A percentile compares a stretch with the other conserved stretches of the same genome.
phyloP scores from a whole-genome alignment of 2,329 filamentous ascomycete genomes.

The Nakataea oryzae region DNA sequence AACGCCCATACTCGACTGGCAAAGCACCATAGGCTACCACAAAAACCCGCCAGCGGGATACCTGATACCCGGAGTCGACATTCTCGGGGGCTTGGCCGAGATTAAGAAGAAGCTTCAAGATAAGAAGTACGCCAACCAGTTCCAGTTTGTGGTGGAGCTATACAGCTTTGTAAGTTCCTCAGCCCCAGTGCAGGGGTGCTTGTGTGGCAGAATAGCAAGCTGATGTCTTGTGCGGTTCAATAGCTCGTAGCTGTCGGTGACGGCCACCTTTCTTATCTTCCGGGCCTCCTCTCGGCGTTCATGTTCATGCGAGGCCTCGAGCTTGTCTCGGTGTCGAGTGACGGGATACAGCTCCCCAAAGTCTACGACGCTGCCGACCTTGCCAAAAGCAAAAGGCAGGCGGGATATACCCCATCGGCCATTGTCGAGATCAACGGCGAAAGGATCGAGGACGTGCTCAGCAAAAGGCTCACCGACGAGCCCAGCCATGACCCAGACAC shows the following conservation, averaged over 20 bases:
- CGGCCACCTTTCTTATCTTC: constrained; percentile 18
- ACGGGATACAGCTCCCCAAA: constrained; percentile 21
- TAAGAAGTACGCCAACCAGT: constrained; percentile 21
- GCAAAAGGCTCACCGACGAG: constrained; percentile 26
- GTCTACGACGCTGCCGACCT: constrained; percentile 36
- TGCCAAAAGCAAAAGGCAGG: constrained; percentile 6
- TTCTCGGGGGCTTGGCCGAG: constrained; percentile 16
- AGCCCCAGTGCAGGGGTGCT: no score
- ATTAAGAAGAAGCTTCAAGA: constrained; percentile 19
- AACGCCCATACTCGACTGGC: constrained; percentile 6
- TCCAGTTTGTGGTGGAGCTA: constrained; percentile 16
- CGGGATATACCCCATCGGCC: constrained; percentile 11
- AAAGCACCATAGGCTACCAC: constrained; percentile 29
- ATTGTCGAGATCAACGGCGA: constrained; percentile 18
- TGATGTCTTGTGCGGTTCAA: no score
- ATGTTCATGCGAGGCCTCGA: constrained; percentile 14
- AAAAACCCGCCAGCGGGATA: constrained; percentile 26
- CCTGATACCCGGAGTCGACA: constrained; percentile 25
- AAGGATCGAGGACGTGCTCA: constrained; percentile 23
- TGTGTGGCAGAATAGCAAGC: constrained; percentile 10
- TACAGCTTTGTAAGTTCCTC: not conserved
- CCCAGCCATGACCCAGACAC: constrained; percentile 19
- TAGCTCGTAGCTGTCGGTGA: constrained; percentile 22
- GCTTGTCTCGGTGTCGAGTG: constrained; percentile 28
- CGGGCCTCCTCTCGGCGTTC: constrained; percentile 18